Evolutionary conservation across 495 filamentous ascomycete genomes (phyloP), one percentile per base, ranked within the genome.

Genomic region (Letharia columbiana): DNA sequence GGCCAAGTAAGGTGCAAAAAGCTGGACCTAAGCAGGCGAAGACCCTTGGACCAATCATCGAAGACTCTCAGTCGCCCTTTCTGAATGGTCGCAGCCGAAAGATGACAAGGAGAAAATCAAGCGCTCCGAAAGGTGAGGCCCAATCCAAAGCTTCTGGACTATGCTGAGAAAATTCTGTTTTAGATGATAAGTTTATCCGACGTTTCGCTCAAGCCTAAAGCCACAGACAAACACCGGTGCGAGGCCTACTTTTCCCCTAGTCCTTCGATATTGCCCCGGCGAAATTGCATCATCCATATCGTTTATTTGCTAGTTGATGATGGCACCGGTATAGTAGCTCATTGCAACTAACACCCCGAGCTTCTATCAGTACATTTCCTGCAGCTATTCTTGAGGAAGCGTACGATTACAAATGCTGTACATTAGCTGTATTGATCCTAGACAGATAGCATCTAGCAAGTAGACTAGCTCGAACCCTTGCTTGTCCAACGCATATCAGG

Each of bases 51-150:
- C 63, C 67, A 7, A 39, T 71, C 18, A 50, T 71, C 35, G 63
- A 54, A 62, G 67, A 67, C 37, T 66, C 67, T 41, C 69, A 71
- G 42, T 71, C 69, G 11, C 69, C 67, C 37, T 40, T 57, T 28
- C 31, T 63, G 13, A 65, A 54, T 11, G 63, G 59, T 31, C 63
- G 63, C 13, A 63, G 63, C 35, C 67, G 67, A 44, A 69, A 69
- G 59, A 37, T 42, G 15, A 66, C 45, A 20, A 52, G 54, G 15
- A 60, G 44, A 28, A 61, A 61, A 28, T 35, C 59, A 5, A 37
- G 54, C 33, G 54, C 13, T 28, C 40, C 57, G 11, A 66, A 54
- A 41, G 37, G 64, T 66, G 9, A 66, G 64, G 8, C 40, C 5
- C 23, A 31, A 11, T 33, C 15, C 12, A 12, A 40, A 11, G 11